These are phyloP conservation scores for Chlorella sp. DNA, from an alignment of 139 green algal species.

Conservation along the genomic window DNA sequence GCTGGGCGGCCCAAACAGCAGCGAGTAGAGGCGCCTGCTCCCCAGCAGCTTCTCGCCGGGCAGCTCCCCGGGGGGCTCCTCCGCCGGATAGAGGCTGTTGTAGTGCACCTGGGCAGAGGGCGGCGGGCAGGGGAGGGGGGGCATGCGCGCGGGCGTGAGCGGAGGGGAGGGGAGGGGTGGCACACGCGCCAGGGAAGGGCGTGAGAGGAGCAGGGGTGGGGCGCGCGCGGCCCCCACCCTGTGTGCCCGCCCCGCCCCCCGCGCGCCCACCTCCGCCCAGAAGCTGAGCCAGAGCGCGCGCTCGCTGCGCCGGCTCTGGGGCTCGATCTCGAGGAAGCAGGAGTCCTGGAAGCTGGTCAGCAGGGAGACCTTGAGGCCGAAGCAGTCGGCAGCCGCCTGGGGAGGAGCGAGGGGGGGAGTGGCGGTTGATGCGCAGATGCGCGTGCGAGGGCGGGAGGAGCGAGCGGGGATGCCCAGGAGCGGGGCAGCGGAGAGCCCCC, in stretches of 20 bases:
- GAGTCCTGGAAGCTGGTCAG: conserved; percentile 63
- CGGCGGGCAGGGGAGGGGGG: too few species aligned
- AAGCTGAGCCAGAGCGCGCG: conserved; percentile 69
- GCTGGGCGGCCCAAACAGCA: too few species aligned
- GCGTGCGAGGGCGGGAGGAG: neutral
- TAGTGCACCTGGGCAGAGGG: conserved; percentile 63
- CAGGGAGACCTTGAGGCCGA: conserved; percentile 60
- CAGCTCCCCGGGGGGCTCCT: conserved; percentile 22
- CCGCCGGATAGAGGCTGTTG: conserved; percentile 50
- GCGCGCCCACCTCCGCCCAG: conserved; percentile 73
- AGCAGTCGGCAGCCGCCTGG: conserved; percentile 60
- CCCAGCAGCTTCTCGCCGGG: conserved; percentile 39
- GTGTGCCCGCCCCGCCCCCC: neutral
- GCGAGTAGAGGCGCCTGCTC: conserved; percentile 22
- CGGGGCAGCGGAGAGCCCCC: neutral
- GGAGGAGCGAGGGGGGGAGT: neutral
- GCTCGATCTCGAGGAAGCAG: conserved; percentile 68
- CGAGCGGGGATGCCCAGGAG: neutral
- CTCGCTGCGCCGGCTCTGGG: conserved; percentile 12
- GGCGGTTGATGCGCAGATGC: neutral
- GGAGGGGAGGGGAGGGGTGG: too few species aligned
- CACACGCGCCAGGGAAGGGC: too few species aligned
- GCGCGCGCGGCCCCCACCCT: neutral
- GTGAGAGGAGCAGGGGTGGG: neutral
- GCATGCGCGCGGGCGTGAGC: too few species aligned